A percentile compares a stretch with the other conserved stretches of the same genome.
These are phyloP conservation scores for Kwoniella shandongensis DNA, from an alignment of 768 basidiomycete species.

Conservation along the genomic window DNA sequence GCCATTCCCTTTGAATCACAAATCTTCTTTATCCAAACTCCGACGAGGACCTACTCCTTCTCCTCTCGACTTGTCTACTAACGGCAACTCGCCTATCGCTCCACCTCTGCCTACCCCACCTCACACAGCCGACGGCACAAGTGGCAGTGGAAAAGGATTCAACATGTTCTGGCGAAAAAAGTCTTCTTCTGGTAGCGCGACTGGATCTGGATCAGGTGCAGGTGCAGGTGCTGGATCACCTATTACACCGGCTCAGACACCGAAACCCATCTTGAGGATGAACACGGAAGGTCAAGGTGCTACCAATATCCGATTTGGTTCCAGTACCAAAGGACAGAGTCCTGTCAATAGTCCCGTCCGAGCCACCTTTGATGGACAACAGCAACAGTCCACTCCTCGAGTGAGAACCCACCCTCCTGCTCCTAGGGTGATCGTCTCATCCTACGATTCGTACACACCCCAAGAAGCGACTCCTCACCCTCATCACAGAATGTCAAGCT, in stretches of 20 bases:
- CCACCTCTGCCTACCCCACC: conserved; percentile 3
- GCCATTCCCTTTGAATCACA: conserved; percentile 16
- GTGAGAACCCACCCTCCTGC: conserved; percentile 14
- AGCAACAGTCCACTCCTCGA: background rate
- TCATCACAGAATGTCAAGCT: conserved; percentile 18
- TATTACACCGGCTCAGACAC: conserved; percentile 8
- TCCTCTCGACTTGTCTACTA: conserved; percentile 13
- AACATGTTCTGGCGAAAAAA: conserved; percentile 32
- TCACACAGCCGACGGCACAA: background rate
- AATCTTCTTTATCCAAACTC: conserved; percentile 21
- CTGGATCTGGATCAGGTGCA: too few species aligned
- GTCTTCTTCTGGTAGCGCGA: conserved; percentile 1
- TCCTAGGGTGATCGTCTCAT: conserved; percentile 18
- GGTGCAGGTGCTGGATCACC: background rate
- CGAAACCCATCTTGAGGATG: conserved; percentile 20
- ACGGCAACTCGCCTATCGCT: background rate
- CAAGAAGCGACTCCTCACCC: background rate
- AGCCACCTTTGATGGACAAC: background rate
- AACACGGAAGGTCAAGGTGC: conserved; percentile 21
- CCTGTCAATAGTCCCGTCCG: conserved; percentile 1
- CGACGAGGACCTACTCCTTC: conserved; percentile 7
- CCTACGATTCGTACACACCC: conserved; percentile 15
- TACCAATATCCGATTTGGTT: conserved; percentile 13
- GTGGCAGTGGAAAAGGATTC: conserved; percentile 8
- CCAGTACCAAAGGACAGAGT: background rate